Evolutionary conservation across 495 filamentous ascomycete genomes (phyloP), one percentile per base, ranked within the genome.

Genomic region (Penicillium robsamsonii): DNA sequence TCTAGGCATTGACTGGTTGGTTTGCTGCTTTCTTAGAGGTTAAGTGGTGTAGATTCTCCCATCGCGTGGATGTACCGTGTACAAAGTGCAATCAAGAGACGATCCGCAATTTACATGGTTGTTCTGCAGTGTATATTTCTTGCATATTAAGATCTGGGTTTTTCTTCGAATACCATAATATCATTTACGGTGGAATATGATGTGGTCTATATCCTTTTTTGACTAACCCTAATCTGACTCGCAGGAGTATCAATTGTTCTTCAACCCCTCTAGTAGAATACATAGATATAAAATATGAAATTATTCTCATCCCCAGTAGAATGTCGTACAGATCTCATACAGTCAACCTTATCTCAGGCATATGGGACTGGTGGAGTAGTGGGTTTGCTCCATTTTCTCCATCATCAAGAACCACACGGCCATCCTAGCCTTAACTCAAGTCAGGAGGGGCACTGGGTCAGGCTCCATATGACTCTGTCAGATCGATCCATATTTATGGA

Each of bases 311-410:
- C 41, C 13, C 20, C 12, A 12, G 12, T 27, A 45, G 13, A 13
- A 15, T 45, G 13, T 27, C 13, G 29, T 33, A 50, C 25, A 4
- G 45, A 8, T 9, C 20, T n/a, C 50, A 35, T 53, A 33, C 33
- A 54, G 51, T 30, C 13, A 41, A 24, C 18, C 15, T 40, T 38
- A 29, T 46, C 12, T 13, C 42, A 56, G 52, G 42, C 58, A 61
- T 25, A 46, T 55, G 62, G 62, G 45, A 46, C 59, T 47, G 49
- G 59, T 65, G 59, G 62, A 65, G 62, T 27, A 54, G 53, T 52
- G 49, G 38, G n/a, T 41, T 52, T 41, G 48, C 51, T 43, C 62
- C 62, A 62, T 59, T 43, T 11, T 11, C 62, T 55, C 56, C 61
- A 56, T 64, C 53, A 22, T 33, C 50, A 52, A 50, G 60, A 55